Conservation (phyloP, 768 basidiomycete genomes). For the Cubamyces sp. region DNA sequence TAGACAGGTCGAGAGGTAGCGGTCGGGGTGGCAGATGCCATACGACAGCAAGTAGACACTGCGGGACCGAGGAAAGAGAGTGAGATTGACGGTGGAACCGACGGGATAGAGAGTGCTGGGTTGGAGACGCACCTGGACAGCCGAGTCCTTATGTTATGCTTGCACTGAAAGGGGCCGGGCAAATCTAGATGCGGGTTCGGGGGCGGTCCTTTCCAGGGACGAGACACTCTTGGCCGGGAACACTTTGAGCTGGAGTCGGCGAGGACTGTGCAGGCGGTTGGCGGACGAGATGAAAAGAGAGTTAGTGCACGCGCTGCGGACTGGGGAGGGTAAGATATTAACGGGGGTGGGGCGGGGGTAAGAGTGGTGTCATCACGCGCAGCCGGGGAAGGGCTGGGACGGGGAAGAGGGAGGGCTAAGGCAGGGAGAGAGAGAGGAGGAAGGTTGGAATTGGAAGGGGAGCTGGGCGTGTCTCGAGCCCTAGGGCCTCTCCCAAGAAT, state of each 20-base stretch:
- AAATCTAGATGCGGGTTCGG: slow-evolving; percentile 1
- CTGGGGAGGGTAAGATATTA: background rate
- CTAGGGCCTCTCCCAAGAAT: background rate
- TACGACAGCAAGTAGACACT: background rate
- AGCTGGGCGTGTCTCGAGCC: slow-evolving; percentile 1
- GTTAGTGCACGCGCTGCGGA: background rate
- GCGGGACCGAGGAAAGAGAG: slow-evolving; percentile 1
- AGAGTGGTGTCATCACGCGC: slow-evolving; percentile 10
- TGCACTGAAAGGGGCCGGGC: background rate
- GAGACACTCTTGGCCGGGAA: slow-evolving; percentile 9
- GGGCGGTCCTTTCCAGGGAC: slow-evolving; percentile 8
- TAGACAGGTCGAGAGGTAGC: slow-evolving; percentile 34
- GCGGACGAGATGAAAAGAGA: slow-evolving; percentile 2
- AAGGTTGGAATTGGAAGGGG: background rate
- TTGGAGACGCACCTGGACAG: background rate
- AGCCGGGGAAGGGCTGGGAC: background rate
- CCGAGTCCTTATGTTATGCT: background rate
- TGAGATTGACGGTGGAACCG: background rate
- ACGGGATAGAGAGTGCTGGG: background rate
- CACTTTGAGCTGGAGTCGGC: background rate
- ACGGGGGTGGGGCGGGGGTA: background rate
- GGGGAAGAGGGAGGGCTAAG: background rate
- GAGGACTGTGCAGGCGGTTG: background rate
- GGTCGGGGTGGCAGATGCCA: slow-evolving; percentile 20
- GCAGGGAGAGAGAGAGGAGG: background rate